phyloP scores from a whole-genome alignment of 108 stramenopile genomes.

The Schizochytrium sp. region DNA sequence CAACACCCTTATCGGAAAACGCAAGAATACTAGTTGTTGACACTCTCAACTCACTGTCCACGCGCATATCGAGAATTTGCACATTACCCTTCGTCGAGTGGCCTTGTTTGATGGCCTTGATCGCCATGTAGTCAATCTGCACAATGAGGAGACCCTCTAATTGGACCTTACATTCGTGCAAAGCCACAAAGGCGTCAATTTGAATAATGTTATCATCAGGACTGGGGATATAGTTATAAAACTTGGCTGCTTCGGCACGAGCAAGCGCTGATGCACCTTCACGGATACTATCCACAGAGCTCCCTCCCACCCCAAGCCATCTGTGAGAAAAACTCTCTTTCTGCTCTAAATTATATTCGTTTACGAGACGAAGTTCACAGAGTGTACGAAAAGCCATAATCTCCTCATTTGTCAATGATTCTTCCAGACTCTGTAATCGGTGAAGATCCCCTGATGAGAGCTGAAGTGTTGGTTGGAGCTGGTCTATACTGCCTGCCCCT shows the following conservation, averaged over 20 bases:
- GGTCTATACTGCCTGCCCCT: neutral
- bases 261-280: constrained; percentile 4
- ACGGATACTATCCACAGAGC: neutral
- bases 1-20: neutral
- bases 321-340: constrained; percentile 33
- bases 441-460: neutral
- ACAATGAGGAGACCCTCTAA: neutral
- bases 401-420: neutral
- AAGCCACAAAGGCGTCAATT: neutral
- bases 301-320: constrained; percentile 58
- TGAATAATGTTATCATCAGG: constrained; percentile 25
- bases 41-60: neutral
- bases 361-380: neutral
- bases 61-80: constrained; percentile 17
- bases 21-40: neutral
- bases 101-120: constrained; percentile 21
- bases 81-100: neutral
- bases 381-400: constrained; percentile 37
- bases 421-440: neutral
- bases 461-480: constrained; percentile 1
- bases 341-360: neutral
- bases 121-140: constrained; percentile 23
- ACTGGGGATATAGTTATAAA: neutral
- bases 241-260: neutral
- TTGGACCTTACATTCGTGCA: constrained; percentile 1